A percentile compares a stretch with the other conserved stretches of the same genome.
Conservation (phyloP, 768 basidiomycete genomes). For the Russula abietina region DNA sequence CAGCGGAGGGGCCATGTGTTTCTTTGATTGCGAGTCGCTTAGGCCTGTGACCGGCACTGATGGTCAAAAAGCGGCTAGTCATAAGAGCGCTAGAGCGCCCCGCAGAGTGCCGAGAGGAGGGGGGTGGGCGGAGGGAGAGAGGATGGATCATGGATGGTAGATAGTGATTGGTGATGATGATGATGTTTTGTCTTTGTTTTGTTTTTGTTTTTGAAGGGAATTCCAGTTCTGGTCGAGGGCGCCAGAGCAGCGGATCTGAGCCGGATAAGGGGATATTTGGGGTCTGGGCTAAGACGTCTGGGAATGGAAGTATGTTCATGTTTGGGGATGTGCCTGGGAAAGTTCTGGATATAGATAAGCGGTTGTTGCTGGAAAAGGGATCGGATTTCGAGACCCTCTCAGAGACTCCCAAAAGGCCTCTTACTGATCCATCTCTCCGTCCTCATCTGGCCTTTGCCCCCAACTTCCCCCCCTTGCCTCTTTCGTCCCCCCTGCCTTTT, state of each 20-base stretch:
- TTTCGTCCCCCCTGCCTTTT: constrained; percentile 28
- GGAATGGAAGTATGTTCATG: constrained; percentile 25
- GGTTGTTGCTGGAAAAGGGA: constrained; percentile 28
- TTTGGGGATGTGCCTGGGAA: constrained; percentile 27
- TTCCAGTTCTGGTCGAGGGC: constrained; percentile 3
- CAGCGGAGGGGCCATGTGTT: background rate
- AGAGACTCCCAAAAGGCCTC: constrained; percentile 24
- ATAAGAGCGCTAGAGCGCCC: constrained; percentile 22
- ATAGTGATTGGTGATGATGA: constrained; percentile 10
- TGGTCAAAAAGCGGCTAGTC: constrained; percentile 20
- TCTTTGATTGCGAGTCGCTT: background rate
- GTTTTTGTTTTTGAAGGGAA: constrained; percentile 9
- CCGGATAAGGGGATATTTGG: constrained; percentile 25
- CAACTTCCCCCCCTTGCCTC: constrained; percentile 25
- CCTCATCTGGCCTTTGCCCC: constrained; percentile 23
- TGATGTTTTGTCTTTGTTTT: constrained; percentile 1
- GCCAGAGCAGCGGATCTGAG: constrained; percentile 14
- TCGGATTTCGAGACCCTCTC: constrained; percentile 25
- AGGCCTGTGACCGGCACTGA: constrained; percentile 2
- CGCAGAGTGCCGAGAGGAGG: constrained; percentile 13
- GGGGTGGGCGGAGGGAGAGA: background rate
- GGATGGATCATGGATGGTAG: constrained; percentile 5
- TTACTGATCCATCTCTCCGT: constrained; percentile 20
- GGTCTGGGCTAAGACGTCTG: constrained; percentile 24
- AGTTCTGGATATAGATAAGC: constrained; percentile 29